Evolutionary conservation across 225 moss, liverwort and hornwort species (phyloP).

Genomic region (Bryoerythrophyllum caledonicum): DNA sequence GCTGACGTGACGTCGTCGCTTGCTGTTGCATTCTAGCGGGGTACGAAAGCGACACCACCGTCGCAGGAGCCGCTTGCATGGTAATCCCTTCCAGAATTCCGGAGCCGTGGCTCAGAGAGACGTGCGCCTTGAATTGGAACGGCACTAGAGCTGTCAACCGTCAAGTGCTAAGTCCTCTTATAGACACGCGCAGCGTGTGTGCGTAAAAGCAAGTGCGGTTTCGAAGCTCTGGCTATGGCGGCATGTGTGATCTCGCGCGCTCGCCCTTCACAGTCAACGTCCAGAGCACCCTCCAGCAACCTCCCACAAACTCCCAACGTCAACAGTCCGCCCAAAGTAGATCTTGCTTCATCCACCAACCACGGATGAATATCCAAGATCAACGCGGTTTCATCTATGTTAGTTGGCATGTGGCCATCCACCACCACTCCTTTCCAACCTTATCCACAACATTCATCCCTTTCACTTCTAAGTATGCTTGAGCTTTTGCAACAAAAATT

Average conservation of each 20-base stretch:
- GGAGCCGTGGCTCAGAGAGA: conserved; percentile 26
- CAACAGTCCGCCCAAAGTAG: no score
- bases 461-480: no score
- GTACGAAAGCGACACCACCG: conserved; percentile 44
- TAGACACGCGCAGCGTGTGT: background rate
- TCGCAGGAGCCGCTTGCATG: conserved; percentile 60
- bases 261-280: no score
- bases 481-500: no score
- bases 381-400: no score
- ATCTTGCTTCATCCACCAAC: no score
- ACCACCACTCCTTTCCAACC: no score
- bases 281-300: no score
- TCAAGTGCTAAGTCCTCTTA: conserved; percentile 12
- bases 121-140: background rate
- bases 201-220: background rate
- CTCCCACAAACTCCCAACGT: no score
- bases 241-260: background rate
- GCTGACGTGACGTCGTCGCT: conserved; percentile 37
- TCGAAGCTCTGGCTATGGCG: conserved; percentile 27
- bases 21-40: conserved; percentile 49
- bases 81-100: conserved; percentile 27
- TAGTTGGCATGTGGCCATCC: no score
- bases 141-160: conserved; percentile 28
- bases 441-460: no score
- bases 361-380: no score